Evolutionary conservation across 768 basidiomycete species (phyloP).

Genomic region (Suillus placidus): DNA sequence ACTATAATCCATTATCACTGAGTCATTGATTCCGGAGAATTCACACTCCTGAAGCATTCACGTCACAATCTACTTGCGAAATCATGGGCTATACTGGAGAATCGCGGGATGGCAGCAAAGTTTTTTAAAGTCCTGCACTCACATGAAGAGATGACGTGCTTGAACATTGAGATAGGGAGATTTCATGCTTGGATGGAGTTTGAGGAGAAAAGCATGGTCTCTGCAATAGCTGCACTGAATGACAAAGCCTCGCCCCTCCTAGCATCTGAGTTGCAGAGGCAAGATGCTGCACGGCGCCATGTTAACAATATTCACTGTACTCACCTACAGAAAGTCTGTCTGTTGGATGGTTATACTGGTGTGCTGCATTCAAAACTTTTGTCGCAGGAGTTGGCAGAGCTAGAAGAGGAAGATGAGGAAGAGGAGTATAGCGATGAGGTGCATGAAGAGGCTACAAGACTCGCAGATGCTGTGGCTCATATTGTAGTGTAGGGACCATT

Average conservation of each 20-base stretch:
- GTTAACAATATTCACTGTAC: conserved; percentile 9
- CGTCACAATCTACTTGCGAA: conserved; percentile 29
- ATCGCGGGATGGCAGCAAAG: conserved; percentile 31
- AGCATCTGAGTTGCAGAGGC: neutral
- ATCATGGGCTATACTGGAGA: conserved; percentile 41
- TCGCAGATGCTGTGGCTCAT: neutral
- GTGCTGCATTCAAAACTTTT: neutral
- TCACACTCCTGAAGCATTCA: conserved; percentile 36
- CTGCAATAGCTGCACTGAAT: neutral
- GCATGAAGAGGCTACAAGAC: neutral
- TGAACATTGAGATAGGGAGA: conserved; percentile 37
- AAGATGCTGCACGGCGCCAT: neutral
- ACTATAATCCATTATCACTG: too few relatives aligned
- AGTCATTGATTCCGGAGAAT: too few relatives aligned
- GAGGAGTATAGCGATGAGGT: neutral
- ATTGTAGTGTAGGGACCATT: neutral
- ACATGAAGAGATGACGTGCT: conserved; percentile 32
- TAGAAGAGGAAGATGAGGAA: neutral
- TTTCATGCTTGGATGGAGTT: conserved; percentile 7
- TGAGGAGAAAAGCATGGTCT: conserved; percentile 2
- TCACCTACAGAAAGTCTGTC: neutral
- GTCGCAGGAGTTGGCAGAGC: neutral
- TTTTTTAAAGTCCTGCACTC: conserved; percentile 35
- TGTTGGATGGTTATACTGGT: conserved; percentile 1
- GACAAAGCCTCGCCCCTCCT: neutral